Percentiles rank a stretch among this genome's conserved stretches.
These are phyloP conservation scores for Lentinula sp. DNA, from an alignment of 768 basidiomycete species.

Conservation along the genomic window DNA sequence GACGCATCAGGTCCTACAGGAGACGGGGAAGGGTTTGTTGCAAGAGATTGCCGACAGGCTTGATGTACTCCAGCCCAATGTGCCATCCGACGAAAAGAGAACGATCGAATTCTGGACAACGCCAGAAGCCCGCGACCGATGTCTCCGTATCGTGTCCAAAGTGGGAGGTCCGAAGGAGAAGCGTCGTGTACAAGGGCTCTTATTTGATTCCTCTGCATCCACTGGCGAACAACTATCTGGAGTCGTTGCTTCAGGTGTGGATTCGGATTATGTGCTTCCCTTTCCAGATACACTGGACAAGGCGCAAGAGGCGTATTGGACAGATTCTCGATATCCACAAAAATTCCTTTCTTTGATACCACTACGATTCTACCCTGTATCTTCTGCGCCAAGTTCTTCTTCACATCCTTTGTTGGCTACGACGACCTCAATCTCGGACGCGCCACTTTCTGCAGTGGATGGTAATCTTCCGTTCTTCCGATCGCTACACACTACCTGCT, in stretches of 20 bases:
- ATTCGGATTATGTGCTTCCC: not conserved
- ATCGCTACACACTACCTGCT: slow-evolving; percentile 46
- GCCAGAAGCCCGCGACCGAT: slow-evolving; percentile 64
- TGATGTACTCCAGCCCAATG: not conserved
- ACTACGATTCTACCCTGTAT: slow-evolving; percentile 42
- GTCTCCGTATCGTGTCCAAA: slow-evolving; percentile 70
- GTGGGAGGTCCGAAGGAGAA: slow-evolving; percentile 73
- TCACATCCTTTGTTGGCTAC: not conserved
- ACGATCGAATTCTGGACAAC: slow-evolving; percentile 76
- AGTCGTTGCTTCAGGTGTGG: slow-evolving; percentile 7
- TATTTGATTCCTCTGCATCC: slow-evolving; percentile 22
- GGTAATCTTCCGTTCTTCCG: slow-evolving; percentile 34
- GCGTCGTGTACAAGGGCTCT: slow-evolving; percentile 56
- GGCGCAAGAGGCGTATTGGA: slow-evolving; percentile 52
- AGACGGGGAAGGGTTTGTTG: slow-evolving; percentile 60
- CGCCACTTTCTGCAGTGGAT: not conserved
- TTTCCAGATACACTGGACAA: slow-evolving; percentile 12
- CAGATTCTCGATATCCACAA: slow-evolving; percentile 48
- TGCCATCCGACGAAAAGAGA: not conserved
- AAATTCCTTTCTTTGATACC: slow-evolving; percentile 55
- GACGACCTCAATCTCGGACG: too few relatives aligned
- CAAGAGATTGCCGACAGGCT: slow-evolving; percentile 56
- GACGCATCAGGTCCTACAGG: slow-evolving; percentile 66
- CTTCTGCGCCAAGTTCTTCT: slow-evolving; percentile 11
- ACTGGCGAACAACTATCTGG: not conserved